Conservation (phyloP, 345 rosid species). For the Lepidium africanum region DNA sequence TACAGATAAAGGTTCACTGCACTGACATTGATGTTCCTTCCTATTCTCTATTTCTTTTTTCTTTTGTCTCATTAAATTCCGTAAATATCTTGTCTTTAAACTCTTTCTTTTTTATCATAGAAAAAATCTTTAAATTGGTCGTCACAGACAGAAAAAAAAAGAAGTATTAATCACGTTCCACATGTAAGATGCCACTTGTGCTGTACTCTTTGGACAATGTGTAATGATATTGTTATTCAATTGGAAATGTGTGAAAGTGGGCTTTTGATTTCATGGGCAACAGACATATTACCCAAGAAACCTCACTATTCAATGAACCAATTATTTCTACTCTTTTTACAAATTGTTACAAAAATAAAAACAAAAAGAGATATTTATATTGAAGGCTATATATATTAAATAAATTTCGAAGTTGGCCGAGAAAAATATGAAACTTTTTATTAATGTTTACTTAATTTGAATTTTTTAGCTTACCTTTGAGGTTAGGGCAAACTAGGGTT, state of each 20-base stretch:
- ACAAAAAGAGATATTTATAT: not conserved
- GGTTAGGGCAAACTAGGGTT: not conserved
- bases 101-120: not conserved
- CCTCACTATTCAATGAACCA: slow-evolving; percentile 22
- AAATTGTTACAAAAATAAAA: not conserved
- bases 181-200: slow-evolving; percentile 22
- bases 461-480: not conserved
- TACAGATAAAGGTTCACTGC: slow-evolving; percentile 19
- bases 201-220: slow-evolving; percentile 13
- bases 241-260: slow-evolving; percentile 11
- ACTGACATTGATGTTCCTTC: slow-evolving; percentile 18
- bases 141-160: not conserved
- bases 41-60: not conserved
- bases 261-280: slow-evolving; percentile 9
- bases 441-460: not conserved
- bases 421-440: not conserved
- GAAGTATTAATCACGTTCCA: not conserved
- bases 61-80: slow-evolving; percentile 3
- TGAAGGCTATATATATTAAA: not conserved
- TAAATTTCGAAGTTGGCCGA: not conserved
- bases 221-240: slow-evolving; percentile 4
- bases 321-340: not conserved
- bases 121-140: not conserved
- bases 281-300: slow-evolving; percentile 4
- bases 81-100: slow-evolving; percentile 27